A percentile compares a stretch with the other conserved stretches of the same genome.
These are phyloP conservation scores for Colletotrichum destructivum DNA, from an alignment of 2,329 filamentous ascomycete species.

Conservation along the genomic window DNA sequence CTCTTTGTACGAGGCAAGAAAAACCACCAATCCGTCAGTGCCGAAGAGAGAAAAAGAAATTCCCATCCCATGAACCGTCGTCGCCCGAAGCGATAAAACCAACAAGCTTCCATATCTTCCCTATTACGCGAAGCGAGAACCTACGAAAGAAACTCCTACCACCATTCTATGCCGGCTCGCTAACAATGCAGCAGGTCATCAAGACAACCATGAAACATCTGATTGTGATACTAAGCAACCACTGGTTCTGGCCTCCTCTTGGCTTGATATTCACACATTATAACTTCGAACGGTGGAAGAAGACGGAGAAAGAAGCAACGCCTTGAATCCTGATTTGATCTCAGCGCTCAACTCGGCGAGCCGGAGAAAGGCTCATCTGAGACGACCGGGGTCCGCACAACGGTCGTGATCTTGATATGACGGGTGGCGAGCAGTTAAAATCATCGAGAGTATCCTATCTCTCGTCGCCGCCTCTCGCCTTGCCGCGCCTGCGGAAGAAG, in stretches of 20 bases:
- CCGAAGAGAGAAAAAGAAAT: constrained; percentile 9
- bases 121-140: constrained; percentile 31
- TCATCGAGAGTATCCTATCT: constrained; percentile 54
- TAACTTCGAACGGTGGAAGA: constrained; percentile 20
- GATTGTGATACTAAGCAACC: constrained; percentile 33
- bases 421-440: constrained; percentile 31
- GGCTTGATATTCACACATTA: constrained; percentile 41
- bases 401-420: constrained; percentile 21
- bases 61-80: constrained; percentile 26
- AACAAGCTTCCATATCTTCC: constrained; percentile 38
- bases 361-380: constrained; percentile 38
- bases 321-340: neutral
- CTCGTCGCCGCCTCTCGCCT: constrained; percentile 75
- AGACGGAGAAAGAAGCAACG: neutral
- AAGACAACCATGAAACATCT: constrained; percentile 37
- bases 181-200: constrained; percentile 39
- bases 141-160: constrained; percentile 29
- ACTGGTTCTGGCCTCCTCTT: constrained; percentile 18
- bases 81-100: constrained; percentile 33
- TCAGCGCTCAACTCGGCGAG: constrained; percentile 37
- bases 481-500: constrained; percentile 92
- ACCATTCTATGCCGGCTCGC: constrained; percentile 40
- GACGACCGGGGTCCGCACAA: constrained; percentile 37
- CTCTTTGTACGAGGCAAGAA: constrained; percentile 5
- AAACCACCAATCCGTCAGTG: constrained; percentile 36